Evolutionary conservation across 179 eudicot species (phyloP).

Genomic region (Kewa caespitosa): DNA sequence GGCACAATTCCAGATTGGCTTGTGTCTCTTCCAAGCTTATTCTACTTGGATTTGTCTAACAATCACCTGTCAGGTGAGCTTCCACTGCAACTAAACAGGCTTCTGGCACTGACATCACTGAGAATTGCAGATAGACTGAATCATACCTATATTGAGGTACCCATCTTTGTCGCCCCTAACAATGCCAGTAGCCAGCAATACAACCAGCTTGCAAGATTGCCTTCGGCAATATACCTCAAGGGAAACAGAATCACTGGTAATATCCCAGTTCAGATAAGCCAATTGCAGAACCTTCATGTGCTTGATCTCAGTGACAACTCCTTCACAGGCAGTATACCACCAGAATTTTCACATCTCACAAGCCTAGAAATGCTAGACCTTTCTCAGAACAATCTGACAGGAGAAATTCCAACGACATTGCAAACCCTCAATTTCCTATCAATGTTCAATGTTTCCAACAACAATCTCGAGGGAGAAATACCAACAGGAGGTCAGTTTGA

Average conservation of each 20-base stretch:
- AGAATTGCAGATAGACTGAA: constrained; percentile 40
- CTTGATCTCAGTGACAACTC: constrained; percentile 66
- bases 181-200: constrained; percentile 68
- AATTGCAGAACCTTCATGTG: constrained; percentile 53
- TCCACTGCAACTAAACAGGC: constrained; percentile 43
- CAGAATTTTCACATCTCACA: constrained; percentile 62
- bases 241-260: constrained; percentile 57
- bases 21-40: constrained; percentile 57
- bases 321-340: constrained; percentile 73
- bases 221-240: constrained; percentile 68
- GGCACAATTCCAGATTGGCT: constrained; percentile 75
- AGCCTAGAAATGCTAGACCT: constrained; percentile 71
- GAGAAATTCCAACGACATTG: constrained; percentile 70
- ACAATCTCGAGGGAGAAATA: constrained; percentile 72
- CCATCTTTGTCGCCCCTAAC: constrained; percentile 73
- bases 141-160: constrained; percentile 66
- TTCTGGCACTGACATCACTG: constrained; percentile 50
- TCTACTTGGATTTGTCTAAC: constrained; percentile 70
- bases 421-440: constrained; percentile 68
- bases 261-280: constrained; percentile 66
- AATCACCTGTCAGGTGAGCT: constrained; percentile 61
- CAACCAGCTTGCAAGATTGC: constrained; percentile 73
- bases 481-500: constrained; percentile 86
- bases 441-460: constrained; percentile 71
- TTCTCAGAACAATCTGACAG: constrained; percentile 62